Conservation (phyloP, 345 rosid genomes). For the Cardiospermum halicacabum region DNA sequence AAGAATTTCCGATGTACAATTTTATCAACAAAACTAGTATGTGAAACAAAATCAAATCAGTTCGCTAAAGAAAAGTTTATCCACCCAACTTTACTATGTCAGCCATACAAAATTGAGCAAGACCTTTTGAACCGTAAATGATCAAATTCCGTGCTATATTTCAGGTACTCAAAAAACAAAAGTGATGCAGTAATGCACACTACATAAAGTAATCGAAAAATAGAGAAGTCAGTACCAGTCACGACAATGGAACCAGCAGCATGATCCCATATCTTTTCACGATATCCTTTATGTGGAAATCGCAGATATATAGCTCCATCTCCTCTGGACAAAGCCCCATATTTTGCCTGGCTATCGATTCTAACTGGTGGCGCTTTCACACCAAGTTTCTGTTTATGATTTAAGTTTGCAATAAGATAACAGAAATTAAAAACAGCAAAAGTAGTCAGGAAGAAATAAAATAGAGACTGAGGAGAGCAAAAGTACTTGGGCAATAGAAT, state of each 20-base stretch:
- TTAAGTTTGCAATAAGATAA: background rate
- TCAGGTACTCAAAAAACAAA: background rate
- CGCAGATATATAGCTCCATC: slow-evolving; percentile 91
- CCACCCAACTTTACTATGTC: background rate
- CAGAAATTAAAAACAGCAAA: background rate
- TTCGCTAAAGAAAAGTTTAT: background rate
- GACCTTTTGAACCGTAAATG: background rate
- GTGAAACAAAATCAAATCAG: background rate
- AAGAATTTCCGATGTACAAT: slow-evolving; percentile 12
- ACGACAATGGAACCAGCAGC: slow-evolving; percentile 93
- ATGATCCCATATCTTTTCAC: slow-evolving; percentile 98
- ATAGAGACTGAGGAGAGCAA: slow-evolving; percentile 11
- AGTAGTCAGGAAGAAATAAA: background rate
- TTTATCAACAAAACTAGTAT: background rate
- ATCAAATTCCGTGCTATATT: background rate
- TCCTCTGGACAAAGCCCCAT: slow-evolving; percentile 89
- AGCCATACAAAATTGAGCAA: background rate
- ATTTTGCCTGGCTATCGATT: slow-evolving; percentile 95
- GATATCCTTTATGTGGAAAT: slow-evolving; percentile 80
- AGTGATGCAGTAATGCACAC: background rate
- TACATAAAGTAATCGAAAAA: background rate
- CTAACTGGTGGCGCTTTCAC: slow-evolving; percentile 86
- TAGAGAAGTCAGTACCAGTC: slow-evolving; percentile 45
- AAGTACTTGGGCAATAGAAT: slow-evolving; percentile 62
- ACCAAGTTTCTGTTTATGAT: slow-evolving; percentile 73